Percentiles rank a stretch among this genome's conserved stretches.
Conservation (phyloP, 225 moss, liverwort and hornwort genomes). For the Sphagnum tenellum region DNA sequence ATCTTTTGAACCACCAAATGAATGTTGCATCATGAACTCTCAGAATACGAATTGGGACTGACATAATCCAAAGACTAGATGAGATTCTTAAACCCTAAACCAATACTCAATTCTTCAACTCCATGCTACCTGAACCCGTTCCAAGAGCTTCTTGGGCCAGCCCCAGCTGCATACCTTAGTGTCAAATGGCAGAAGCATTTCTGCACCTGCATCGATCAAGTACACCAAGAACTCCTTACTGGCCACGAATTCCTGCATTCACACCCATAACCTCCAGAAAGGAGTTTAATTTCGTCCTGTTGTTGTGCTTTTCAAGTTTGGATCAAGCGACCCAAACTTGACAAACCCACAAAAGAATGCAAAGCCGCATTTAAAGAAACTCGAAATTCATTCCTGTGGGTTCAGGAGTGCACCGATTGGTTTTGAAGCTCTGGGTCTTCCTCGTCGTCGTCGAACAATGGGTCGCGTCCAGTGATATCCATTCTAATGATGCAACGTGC, state of each 20-base stretch:
- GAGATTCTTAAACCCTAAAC: neutral
- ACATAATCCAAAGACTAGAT: neutral
- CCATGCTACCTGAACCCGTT: too few species aligned
- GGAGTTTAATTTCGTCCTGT: neutral
- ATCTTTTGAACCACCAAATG: too few species aligned
- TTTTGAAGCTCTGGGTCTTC: constrained; percentile 36
- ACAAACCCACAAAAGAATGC: neutral
- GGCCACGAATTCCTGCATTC: constrained; percentile 65
- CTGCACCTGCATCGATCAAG: constrained; percentile 77
- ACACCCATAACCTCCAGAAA: neutral
- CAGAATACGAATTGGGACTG: neutral
- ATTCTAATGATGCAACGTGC: constrained; percentile 8
- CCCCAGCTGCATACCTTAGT: constrained; percentile 46
- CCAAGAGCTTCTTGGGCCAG: too few species aligned
- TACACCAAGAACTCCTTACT: constrained; percentile 79
- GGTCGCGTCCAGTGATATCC: constrained; percentile 36
- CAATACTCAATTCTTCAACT: too few species aligned
- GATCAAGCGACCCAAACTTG: neutral
- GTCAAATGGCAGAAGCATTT: constrained; percentile 70
- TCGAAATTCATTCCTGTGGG: neutral
- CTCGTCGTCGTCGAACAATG: constrained; percentile 49
- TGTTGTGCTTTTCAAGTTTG: neutral
- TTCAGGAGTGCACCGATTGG: constrained; percentile 15
- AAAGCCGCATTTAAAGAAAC: too few species aligned
- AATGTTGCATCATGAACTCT: neutral